phyloP scores from a whole-genome alignment of 2,329 filamentous ascomycete species.

The Cladorrhinum sp. region DNA sequence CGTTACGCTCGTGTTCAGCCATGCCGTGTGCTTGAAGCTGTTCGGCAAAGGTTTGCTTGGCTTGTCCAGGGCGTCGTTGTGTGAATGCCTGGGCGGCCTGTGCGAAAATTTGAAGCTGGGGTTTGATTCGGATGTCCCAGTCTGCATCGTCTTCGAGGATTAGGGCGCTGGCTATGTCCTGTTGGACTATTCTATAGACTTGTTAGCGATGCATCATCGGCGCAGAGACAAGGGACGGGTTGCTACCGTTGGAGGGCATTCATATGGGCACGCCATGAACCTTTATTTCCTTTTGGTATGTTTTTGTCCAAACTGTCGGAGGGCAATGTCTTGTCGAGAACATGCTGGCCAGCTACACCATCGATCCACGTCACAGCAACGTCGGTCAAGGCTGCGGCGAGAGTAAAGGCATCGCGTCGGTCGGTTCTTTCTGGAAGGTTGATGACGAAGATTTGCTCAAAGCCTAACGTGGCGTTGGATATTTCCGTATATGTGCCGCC shows the following conservation, averaged over 20 bases:
- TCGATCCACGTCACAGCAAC: conserved; percentile 46
- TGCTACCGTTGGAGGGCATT: conserved; percentile 30
- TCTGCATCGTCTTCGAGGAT: conserved; percentile 58
- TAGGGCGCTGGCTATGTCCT: conserved; percentile 45
- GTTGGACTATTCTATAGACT: conserved; percentile 39
- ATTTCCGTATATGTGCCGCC: conserved; percentile 7
- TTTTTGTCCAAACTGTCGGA: conserved; percentile 33
- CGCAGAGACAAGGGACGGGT: neutral
- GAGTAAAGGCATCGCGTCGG: conserved; percentile 47
- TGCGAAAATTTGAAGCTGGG: conserved; percentile 45
- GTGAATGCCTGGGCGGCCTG: conserved; percentile 35
- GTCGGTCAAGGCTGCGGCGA: conserved; percentile 45
- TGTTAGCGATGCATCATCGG: neutral
- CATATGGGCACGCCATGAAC: conserved; percentile 44
- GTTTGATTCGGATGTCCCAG: conserved; percentile 52
- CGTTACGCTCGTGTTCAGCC: conserved; percentile 7
- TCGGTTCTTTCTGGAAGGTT: conserved; percentile 50
- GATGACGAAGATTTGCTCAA: conserved; percentile 51
- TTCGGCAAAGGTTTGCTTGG: neutral
- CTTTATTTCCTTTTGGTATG: conserved; percentile 33
- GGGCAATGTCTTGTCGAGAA: conserved; percentile 38
- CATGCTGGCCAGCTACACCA: conserved; percentile 40
- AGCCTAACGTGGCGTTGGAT: conserved; percentile 34
- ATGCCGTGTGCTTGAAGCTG: neutral
- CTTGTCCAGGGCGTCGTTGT: conserved; percentile 27